phyloP scores from a whole-genome alignment of 169 alveolate genomes.

The Perkinsus olseni region DNA sequence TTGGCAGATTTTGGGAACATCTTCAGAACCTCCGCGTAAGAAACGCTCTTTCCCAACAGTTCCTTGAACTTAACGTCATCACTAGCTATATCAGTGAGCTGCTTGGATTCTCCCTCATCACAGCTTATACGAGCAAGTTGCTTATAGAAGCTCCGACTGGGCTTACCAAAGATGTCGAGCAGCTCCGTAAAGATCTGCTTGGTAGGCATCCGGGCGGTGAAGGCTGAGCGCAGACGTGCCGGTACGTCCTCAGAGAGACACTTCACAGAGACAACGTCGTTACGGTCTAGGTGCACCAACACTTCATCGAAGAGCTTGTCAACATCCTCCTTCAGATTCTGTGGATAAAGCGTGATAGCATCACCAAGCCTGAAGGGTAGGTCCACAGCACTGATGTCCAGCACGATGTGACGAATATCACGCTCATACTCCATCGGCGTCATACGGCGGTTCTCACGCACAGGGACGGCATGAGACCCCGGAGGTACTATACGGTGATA shows the following conservation, averaged over 20 bases:
- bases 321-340: slow-evolving; percentile 9
- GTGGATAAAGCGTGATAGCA: slow-evolving; percentile 27
- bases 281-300: not conserved
- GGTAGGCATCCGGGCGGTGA: slow-evolving; percentile 21
- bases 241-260: not conserved
- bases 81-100: slow-evolving; percentile 5
- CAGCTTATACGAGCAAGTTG: slow-evolving; percentile 12
- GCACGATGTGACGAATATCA: slow-evolving; percentile 29
- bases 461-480: slow-evolving; percentile 16
- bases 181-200: slow-evolving; percentile 30
- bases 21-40: slow-evolving; percentile 24
- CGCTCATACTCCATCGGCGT: slow-evolving; percentile 23
- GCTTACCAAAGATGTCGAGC: slow-evolving; percentile 36
- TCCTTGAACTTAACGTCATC: not conserved
- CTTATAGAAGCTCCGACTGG: slow-evolving; percentile 25
- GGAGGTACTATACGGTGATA: slow-evolving; percentile 35
- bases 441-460: slow-evolving; percentile 22
- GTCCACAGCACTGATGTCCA: slow-evolving; percentile 4
- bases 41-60: slow-evolving; percentile 3
- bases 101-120: slow-evolving; percentile 18
- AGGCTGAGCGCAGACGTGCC: not conserved
- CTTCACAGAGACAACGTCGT: not conserved
- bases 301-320: not conserved
- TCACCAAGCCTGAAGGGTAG: slow-evolving; percentile 25
- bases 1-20: slow-evolving; percentile 21